Conservation (phyloP, 169 alveolate species). For the Eimeria necatrix region DNA sequence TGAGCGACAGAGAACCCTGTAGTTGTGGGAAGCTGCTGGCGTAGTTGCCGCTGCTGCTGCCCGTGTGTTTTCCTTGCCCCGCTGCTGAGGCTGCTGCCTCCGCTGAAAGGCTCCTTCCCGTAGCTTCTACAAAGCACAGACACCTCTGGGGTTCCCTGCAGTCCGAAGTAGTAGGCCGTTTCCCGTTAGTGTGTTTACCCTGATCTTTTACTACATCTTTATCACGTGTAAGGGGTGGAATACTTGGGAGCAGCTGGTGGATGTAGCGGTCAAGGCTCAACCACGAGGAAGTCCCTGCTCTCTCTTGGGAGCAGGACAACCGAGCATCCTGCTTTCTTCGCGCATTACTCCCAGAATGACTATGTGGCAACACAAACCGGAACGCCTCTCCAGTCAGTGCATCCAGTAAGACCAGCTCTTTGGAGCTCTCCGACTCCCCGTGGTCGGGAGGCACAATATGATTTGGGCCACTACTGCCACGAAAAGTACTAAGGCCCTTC, state of each 20-base stretch:
- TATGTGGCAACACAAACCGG: background rate
- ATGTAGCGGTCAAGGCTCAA: slow-evolving; percentile 10
- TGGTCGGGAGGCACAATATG: background rate
- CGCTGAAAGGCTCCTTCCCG: slow-evolving; percentile 67
- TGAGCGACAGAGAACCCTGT: slow-evolving; percentile 13
- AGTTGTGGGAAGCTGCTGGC: background rate
- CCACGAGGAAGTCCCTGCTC: slow-evolving; percentile 30
- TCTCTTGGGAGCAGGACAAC: background rate
- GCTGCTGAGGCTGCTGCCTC: slow-evolving; percentile 65
- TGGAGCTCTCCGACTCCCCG: background rate
- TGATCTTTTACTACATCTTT: background rate
- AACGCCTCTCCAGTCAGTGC: slow-evolving; percentile 67
- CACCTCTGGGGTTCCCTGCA: background rate
- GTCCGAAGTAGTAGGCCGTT: background rate
- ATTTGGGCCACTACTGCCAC: background rate
- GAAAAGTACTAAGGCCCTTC: background rate
- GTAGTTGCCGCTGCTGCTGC: background rate
- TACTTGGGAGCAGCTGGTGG: slow-evolving; percentile 35
- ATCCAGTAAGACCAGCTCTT: slow-evolving; percentile 46
- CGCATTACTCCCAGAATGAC: background rate
- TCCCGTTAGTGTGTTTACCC: background rate
- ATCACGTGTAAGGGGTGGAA: slow-evolving; percentile 35
- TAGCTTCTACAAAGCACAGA: slow-evolving; percentile 65
- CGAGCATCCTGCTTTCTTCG: background rate
- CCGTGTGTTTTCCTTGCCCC: background rate